Conservation (phyloP, 2,329 filamentous ascomycete species). For the Fusarium sp. region DNA sequence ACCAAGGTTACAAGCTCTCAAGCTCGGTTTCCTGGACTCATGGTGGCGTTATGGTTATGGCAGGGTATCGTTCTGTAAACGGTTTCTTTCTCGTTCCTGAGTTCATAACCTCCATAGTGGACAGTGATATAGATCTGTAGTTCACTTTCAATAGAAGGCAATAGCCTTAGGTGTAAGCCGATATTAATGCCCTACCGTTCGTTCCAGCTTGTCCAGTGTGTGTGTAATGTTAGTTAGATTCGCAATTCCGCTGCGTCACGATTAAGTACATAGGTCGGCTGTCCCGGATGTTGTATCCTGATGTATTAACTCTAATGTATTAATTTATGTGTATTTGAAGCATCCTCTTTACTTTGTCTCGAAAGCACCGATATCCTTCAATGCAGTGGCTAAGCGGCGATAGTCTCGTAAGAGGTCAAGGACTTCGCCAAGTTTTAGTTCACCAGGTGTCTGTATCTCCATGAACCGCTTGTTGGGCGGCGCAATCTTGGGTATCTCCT, state of each 20-base stretch:
- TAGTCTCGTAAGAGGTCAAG: slow-evolving; percentile 79
- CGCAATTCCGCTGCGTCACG: not conserved
- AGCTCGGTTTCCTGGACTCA: not conserved
- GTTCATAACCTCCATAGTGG: not conserved
- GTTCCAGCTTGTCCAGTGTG: not conserved
- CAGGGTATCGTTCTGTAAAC: not conserved
- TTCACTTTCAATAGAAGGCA: slow-evolving; percentile 18
- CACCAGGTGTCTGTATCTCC: slow-evolving; percentile 75
- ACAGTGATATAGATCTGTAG: slow-evolving; percentile 10
- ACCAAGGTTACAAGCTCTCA: not conserved
- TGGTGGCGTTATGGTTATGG: slow-evolving; percentile 13
- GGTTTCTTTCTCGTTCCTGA: not conserved
- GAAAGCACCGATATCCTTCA: slow-evolving; percentile 73
- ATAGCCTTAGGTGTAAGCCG: slow-evolving; percentile 14
- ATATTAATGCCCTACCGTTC: not conserved
- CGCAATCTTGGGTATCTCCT: slow-evolving; percentile 65
- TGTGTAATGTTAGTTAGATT: not conserved
- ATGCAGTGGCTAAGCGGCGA: slow-evolving; percentile 72
- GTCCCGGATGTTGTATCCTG: slow-evolving; percentile 10
- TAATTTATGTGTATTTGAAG: slow-evolving; percentile 9
- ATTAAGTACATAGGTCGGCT: not conserved
- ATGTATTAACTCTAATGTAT: slow-evolving; percentile 27
- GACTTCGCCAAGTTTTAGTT: slow-evolving; percentile 79
- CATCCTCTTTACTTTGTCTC: slow-evolving; percentile 52
- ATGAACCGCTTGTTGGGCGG: slow-evolving; percentile 80